A percentile compares a stretch with the other conserved stretches of the same genome.
phyloP scores from a whole-genome alignment of 768 basidiomycete genomes.

The Rhizopogon salebrosus region DNA sequence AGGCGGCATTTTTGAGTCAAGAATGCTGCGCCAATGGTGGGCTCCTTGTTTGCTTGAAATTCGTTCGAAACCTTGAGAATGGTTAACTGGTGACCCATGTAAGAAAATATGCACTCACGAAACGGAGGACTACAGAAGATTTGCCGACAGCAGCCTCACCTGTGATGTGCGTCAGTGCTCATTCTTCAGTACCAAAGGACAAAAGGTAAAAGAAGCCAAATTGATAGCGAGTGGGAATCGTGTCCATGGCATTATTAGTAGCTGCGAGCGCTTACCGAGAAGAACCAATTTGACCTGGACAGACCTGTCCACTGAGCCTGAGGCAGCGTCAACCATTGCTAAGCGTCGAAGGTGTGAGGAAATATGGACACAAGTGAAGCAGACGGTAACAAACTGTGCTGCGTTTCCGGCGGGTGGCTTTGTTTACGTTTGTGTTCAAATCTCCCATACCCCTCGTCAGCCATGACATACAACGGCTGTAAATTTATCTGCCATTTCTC shows the following conservation, averaged over 20 bases:
- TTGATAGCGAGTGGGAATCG: not conserved
- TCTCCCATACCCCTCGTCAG: slow-evolving; percentile 2
- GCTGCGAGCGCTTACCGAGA: slow-evolving; percentile 55
- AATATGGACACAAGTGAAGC: slow-evolving; percentile 1
- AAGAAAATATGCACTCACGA: slow-evolving; percentile 50
- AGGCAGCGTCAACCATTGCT: slow-evolving; percentile 70
- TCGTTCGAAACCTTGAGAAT: slow-evolving; percentile 80
- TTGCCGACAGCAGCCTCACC: slow-evolving; percentile 99
- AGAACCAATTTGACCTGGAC: slow-evolving; percentile 98
- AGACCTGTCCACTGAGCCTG: slow-evolving; percentile 78
- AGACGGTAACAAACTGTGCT: slow-evolving; percentile 1
- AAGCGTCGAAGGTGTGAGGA: slow-evolving; percentile 11
- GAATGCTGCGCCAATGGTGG: slow-evolving; percentile 96
- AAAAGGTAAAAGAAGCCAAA: not conserved
- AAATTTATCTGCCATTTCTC: too few relatives aligned
- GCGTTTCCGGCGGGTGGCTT: slow-evolving; percentile 3
- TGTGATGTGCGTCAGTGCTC: slow-evolving; percentile 25
- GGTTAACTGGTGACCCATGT: slow-evolving; percentile 1
- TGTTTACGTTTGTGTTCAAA: slow-evolving; percentile 20
- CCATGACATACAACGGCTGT: slow-evolving; percentile 6
- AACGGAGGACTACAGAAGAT: slow-evolving; percentile 96
- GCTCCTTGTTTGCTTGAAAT: slow-evolving; percentile 98
- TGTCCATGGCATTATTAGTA: not conserved
- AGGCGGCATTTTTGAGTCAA: slow-evolving; percentile 92
- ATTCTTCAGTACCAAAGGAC: not conserved